Evolutionary conservation across 257 asterid species (phyloP).

Genomic region (Scutellaria galericulata): DNA sequence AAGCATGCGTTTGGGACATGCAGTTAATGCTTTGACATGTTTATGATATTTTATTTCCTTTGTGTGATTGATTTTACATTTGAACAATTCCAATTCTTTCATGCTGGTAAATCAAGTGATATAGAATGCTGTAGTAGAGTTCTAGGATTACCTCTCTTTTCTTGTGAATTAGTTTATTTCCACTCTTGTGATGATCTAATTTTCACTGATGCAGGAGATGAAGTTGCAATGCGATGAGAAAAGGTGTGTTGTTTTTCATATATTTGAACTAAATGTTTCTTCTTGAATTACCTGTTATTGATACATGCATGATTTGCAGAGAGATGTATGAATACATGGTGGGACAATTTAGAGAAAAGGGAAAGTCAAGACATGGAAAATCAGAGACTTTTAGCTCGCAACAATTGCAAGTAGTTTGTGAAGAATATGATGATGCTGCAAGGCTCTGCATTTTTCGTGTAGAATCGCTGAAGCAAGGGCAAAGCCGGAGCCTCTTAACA

Average conservation of each 20-base stretch:
- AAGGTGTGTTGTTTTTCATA: conserved; percentile 51
- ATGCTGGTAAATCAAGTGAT: not conserved
- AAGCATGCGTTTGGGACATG: conserved; percentile 8
- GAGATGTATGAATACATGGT: conserved; percentile 81
- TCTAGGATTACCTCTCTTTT: conserved; percentile 11
- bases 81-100: not conserved
- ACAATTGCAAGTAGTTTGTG: conserved; percentile 78
- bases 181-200: conserved; percentile 32
- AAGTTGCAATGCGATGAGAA: conserved; percentile 92
- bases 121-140: conserved; percentile 16
- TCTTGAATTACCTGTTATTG: conserved; percentile 13
- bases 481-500: conserved; percentile 81
- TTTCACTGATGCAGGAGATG: conserved; percentile 82
- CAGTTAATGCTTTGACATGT: conserved; percentile 14
- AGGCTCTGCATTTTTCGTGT: conserved; percentile 88
- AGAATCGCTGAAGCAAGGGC: conserved; percentile 96
- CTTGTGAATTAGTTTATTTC: conserved; percentile 7
- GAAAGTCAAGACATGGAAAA: conserved; percentile 77
- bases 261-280: conserved; percentile 25
- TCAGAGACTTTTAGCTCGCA: conserved; percentile 74
- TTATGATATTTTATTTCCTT: conserved; percentile 16
- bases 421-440: conserved; percentile 85
- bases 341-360: conserved; percentile 69
- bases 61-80: not conserved
- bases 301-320: conserved; percentile 53